Conservation (phyloP, 164 flowering plant genomes). For the Berberis vulgaris region DNA sequence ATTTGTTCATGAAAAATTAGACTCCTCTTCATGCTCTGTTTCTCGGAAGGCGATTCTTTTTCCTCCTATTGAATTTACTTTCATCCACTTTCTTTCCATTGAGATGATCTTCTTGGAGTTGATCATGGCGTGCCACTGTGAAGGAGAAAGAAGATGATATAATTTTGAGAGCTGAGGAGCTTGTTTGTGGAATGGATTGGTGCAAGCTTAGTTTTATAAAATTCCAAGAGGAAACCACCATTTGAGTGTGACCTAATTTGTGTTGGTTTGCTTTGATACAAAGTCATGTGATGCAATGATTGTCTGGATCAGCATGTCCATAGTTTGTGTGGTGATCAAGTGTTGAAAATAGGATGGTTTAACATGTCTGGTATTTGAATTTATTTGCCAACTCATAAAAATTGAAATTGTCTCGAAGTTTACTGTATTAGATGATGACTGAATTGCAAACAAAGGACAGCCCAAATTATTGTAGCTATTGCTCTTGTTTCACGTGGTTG, state of each 20-base stretch:
- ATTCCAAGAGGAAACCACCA: neutral
- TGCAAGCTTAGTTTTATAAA: neutral
- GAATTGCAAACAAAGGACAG: too few species aligned
- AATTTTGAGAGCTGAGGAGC: neutral
- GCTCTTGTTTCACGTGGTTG: too few species aligned
- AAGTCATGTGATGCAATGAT: conserved; percentile 10
- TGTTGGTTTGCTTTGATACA: conserved; percentile 2
- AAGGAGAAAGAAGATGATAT: neutral
- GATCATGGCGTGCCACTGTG: conserved; percentile 7
- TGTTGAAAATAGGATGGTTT: neutral
- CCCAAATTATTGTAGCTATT: too few species aligned
- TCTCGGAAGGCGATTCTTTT: conserved; percentile 8
- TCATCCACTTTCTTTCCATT: conserved; percentile 17
- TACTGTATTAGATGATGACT: too few species aligned
- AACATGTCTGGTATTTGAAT: too few species aligned
- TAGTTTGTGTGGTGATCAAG: neutral
- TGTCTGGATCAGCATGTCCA: neutral
- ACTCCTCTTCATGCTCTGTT: neutral
- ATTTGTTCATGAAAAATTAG: neutral
- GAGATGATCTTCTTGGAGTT: conserved; percentile 12
- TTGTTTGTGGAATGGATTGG: neutral
- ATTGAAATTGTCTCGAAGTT: too few species aligned
- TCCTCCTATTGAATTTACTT: conserved; percentile 4
- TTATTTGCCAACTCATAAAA: too few species aligned
- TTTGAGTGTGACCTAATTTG: neutral